Evolutionary conservation across 108 stramenopile species (phyloP).

Genomic region (Fistulifera solaris): DNA sequence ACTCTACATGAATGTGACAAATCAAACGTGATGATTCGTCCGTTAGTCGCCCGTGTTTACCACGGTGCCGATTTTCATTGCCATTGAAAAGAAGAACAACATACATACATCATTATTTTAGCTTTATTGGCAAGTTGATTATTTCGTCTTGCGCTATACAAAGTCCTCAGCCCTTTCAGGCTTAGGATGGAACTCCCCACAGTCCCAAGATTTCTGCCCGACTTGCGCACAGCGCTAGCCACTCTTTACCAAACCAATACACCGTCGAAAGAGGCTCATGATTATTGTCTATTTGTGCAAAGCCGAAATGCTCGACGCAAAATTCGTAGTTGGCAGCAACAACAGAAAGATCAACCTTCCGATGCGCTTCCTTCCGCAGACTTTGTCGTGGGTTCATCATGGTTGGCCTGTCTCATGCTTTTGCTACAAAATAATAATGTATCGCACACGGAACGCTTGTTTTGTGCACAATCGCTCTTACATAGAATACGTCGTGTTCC

Average conservation of each 20-base stretch:
- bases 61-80: too few relatives aligned
- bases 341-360: conserved; percentile 15
- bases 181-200: too few relatives aligned
- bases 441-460: conserved; percentile 32
- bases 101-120: too few relatives aligned
- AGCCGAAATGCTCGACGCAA: conserved; percentile 51
- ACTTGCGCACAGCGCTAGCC: conserved; percentile 43
- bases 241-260: conserved; percentile 35
- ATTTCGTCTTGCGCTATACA: too few relatives aligned
- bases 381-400: conserved; percentile 33
- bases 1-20: too few relatives aligned
- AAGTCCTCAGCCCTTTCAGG: too few relatives aligned
- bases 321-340: conserved; percentile 24
- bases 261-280: conserved; percentile 39
- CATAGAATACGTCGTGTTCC: conserved; percentile 40
- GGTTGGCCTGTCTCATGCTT: conserved; percentile 40
- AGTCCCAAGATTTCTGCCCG: conserved; percentile 18
- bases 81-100: too few relatives aligned
- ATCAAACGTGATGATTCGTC: too few relatives aligned
- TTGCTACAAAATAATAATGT: conserved; percentile 4
- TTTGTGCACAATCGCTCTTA: conserved; percentile 55
- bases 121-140: too few relatives aligned
- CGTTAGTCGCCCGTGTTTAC: too few relatives aligned
- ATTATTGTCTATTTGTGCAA: conserved; percentile 52
- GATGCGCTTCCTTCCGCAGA: conserved; percentile 1